Base-by-base conservation (phyloP, 345 rosid genomes). In the Kandelia obovata region DNA sequence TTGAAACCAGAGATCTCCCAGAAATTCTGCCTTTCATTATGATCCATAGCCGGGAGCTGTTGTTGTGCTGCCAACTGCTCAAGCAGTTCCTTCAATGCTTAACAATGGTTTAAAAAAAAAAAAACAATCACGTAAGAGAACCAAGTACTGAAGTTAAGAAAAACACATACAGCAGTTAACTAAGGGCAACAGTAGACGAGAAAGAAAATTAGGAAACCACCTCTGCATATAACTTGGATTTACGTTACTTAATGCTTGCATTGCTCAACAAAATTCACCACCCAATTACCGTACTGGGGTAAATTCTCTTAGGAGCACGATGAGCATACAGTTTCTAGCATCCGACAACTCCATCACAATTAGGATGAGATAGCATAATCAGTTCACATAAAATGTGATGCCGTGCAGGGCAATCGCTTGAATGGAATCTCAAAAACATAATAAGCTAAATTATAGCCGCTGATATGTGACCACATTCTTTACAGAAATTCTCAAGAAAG, bases 1-100 rank as follows among this genome's bases (percentile, higher is more conserved):
- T 91, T 88, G 84, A 94, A 91, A 71, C 92, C 76, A 16, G 92
- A 84, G 66, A 82, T 77, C 69, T 94, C 96, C 98, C 96, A 89
- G 69, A 91, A 91, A 73, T 89, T 91, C 52, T 71, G 83, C 52
- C 87, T 89, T 35, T 74, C 83, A 3, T 60, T 69, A 56, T 72
- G 37, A 34, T 10, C 59, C 9, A 13, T 62, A 37, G 80, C 72
- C 69, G 64, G 67, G 4, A 67, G 57, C 34, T 77, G 82, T 35
- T 85, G 81, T 65, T 80, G 85, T 1, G 77, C 76, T 28, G 87
- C 85, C 64, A 89, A 55, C 72, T 91, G 90, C 27, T 83, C 91
- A 60, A 79, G 78, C 49, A 91, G 90, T 73, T 86, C 92, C 80
- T 87, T 83, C 13, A 91, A 53, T 3, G 90, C 87, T 79, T 55